phyloP scores from a whole-genome alignment of 2,329 filamentous ascomycete genomes.

The Xylaria sp. region DNA sequence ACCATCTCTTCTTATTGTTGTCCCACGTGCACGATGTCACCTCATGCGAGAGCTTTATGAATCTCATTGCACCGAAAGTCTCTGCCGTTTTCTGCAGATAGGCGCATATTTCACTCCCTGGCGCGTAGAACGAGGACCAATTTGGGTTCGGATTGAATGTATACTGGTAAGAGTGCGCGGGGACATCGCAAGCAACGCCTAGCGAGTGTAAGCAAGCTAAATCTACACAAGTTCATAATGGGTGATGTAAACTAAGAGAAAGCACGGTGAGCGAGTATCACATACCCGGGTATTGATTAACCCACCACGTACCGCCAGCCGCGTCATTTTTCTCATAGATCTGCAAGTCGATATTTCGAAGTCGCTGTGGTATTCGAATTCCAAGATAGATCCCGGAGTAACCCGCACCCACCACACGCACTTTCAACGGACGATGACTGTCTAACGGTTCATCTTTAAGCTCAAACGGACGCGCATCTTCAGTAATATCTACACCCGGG shows the following conservation, averaged over 20 bases:
- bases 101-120: slow-evolving; percentile 53
- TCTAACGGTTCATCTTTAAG: slow-evolving; percentile 41
- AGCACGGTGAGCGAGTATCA: too few relatives aligned
- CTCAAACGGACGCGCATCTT: slow-evolving; percentile 22
- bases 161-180: slow-evolving; percentile 61
- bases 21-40: slow-evolving; percentile 51
- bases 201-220: slow-evolving; percentile 9
- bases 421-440: slow-evolving; percentile 42
- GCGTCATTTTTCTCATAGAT: slow-evolving; percentile 45
- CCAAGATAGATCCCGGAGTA: slow-evolving; percentile 45
- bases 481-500: slow-evolving; percentile 16
- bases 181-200: slow-evolving; percentile 44
- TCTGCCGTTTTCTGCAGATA: slow-evolving; percentile 56
- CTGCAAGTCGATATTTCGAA: slow-evolving; percentile 42
- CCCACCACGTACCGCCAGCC: slow-evolving; percentile 48
- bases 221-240: background rate
- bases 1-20: slow-evolving; percentile 48
- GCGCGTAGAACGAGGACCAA: slow-evolving; percentile 59
- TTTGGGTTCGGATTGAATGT: slow-evolving; percentile 60
- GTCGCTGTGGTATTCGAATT: slow-evolving; percentile 43
- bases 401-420: slow-evolving; percentile 45
- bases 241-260: too few relatives aligned
- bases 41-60: slow-evolving; percentile 52
- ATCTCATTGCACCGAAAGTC: slow-evolving; percentile 53
- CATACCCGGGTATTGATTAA: slow-evolving; percentile 46